Conservation (phyloP, 805 yeast species). For the Novakomyces olei region DNA sequence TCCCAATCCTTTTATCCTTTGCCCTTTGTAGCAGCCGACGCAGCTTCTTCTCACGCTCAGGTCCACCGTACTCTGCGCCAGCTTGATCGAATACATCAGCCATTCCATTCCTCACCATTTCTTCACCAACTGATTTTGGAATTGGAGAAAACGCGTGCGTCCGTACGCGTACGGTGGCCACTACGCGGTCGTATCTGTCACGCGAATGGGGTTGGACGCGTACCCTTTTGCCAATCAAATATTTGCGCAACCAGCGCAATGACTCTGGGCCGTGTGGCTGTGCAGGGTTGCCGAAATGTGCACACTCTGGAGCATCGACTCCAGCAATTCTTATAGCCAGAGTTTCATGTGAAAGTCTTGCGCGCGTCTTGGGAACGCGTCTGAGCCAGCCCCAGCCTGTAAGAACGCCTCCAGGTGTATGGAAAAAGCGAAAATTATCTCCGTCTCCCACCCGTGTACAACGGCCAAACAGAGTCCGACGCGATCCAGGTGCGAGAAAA, state of each 20-base stretch:
- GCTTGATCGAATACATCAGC: too few relatives aligned
- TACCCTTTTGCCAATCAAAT: constrained; percentile 42
- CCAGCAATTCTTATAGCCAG: constrained; percentile 71
- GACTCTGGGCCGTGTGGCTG: constrained; percentile 81
- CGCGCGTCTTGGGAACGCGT: constrained; percentile 25
- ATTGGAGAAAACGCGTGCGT: constrained; percentile 21
- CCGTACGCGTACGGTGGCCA: too few relatives aligned
- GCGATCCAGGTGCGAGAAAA: too few relatives aligned
- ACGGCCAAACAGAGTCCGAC: constrained; percentile 9
- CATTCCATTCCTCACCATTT: too few relatives aligned
- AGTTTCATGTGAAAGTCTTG: constrained; percentile 27
- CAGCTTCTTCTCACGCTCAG: too few relatives aligned
- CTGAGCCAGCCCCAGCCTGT: constrained; percentile 93
- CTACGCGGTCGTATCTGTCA: constrained; percentile 80
- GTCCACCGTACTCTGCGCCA: too few relatives aligned
- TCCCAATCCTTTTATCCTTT: too few relatives aligned
- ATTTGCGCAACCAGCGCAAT: constrained; percentile 45
- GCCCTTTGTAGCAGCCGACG: too few relatives aligned
- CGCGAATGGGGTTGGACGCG: constrained; percentile 55
- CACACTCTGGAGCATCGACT: constrained; percentile 87
- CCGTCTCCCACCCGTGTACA: constrained; percentile 13
- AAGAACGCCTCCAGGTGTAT: constrained; percentile 72
- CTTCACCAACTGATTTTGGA: too few relatives aligned
- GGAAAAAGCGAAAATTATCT: constrained; percentile 79
- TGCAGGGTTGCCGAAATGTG: constrained; percentile 84